Evolutionary conservation across 2,329 filamentous ascomycete species (phyloP), one percentile per base, ranked within the genome.

Genomic region (Neobulgaria alba): DNA sequence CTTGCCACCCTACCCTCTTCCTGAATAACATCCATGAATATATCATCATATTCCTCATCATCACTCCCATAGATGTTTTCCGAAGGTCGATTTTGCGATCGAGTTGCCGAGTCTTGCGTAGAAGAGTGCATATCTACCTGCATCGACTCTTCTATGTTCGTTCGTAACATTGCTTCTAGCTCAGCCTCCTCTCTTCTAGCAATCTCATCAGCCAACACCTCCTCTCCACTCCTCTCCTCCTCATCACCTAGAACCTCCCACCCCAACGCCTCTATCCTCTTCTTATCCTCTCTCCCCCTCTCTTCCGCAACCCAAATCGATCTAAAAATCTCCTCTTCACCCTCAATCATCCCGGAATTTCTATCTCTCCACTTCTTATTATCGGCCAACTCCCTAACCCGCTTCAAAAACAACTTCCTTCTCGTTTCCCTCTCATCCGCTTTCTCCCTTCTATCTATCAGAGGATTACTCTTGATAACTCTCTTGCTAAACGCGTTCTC

Each of bases 321-420:
- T 37, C 63, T 51, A 57, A 65, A 58, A 43, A 65, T 60, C 56
- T 75, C 72, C 51, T 80, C 76, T 52, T 82, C 78, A 2, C 79
- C 76, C 26, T 41, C 44, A 20, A 37, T 16, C 16, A 32, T 33
- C 18, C 78, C 77, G 10, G 12, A 12, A 15, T 29, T 41, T 49
- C 79, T 66, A 38, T 71, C 66, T 52, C 73, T 67, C 70, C 77
- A 82, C 16, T 65, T 63, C 52, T 66, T 71, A 19, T 83, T 75
- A 31, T 82, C 75, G 2, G 69, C 65, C 30, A 73, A 70, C 52
- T 77, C 71, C 43, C 75, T 68, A 14, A 83, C 77, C 38, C 71
- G 82, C 56, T 78, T 75, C 44, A 90, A 63, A 53, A 90, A 90
- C 41, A 82, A 65, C 21, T 74, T 73, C 34, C 84, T 68, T 42